These are phyloP conservation scores for Entonaema liquescens DNA, from an alignment of 495 filamentous ascomycete species.

Conservation along the genomic window DNA sequence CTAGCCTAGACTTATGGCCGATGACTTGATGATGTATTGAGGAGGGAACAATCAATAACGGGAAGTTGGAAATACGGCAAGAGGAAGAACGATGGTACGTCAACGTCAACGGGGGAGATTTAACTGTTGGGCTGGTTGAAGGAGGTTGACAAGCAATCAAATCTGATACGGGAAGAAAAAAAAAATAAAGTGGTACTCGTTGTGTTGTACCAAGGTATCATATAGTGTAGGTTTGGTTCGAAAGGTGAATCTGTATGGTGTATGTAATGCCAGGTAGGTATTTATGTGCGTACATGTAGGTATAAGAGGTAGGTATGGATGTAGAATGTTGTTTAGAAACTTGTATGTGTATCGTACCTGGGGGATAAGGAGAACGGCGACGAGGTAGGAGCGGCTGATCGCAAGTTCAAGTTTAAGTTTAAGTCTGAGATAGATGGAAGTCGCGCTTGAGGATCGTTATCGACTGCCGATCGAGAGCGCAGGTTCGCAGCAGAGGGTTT, in stretches of 20 bases:
- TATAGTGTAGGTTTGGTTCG: constrained; percentile 14
- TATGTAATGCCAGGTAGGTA: background rate
- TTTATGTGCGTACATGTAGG: constrained; percentile 3
- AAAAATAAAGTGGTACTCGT: constrained; percentile 36
- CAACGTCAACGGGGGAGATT: constrained; percentile 27
- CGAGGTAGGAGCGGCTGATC: constrained; percentile 37
- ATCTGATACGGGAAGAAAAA: constrained; percentile 26
- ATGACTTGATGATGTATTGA: constrained; percentile 3
- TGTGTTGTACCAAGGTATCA: constrained; percentile 38
- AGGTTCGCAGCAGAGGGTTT: constrained; percentile 55
- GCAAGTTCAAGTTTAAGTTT: constrained; percentile 35
- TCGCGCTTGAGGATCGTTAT: constrained; percentile 57
- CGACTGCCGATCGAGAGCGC: constrained; percentile 63
- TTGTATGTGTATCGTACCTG: constrained; percentile 40
- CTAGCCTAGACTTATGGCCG: constrained; percentile 15
- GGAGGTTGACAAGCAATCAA: constrained; percentile 31
- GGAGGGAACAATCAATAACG: constrained; percentile 2
- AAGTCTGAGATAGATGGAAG: constrained; percentile 45
- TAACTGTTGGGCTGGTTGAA: constrained; percentile 2
- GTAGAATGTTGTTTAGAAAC: background rate
- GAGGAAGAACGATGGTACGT: constrained; percentile 26
- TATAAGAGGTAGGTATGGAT: constrained; percentile 6
- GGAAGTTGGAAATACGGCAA: constrained; percentile 30
- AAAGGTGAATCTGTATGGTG: background rate
- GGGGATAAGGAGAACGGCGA: constrained; percentile 31